Conservation (phyloP, 805 yeast genomes). For the Candida jianshihensis region DNA sequence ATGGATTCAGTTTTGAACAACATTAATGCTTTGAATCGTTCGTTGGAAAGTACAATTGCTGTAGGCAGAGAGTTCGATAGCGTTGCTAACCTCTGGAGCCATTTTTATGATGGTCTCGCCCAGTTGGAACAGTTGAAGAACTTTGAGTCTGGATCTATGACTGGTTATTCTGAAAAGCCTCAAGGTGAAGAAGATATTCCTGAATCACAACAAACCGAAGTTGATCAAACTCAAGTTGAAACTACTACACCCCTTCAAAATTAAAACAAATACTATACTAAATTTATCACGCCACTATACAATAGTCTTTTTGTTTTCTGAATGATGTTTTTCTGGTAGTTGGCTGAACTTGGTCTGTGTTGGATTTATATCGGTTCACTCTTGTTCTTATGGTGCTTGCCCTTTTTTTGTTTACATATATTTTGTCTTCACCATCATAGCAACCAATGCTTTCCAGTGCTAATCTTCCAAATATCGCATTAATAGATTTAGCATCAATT, state of each 20-base stretch:
- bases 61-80: constrained; percentile 73
- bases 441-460: constrained; percentile 4
- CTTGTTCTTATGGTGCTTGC: background rate
- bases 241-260: background rate
- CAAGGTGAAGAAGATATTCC: background rate
- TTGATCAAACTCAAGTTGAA: background rate
- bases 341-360: background rate
- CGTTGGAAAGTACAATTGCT: constrained; percentile 58
- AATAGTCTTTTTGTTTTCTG: background rate
- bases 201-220: background rate
- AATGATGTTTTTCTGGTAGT: background rate
- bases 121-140: constrained; percentile 21
- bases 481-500: constrained; percentile 10
- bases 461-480: constrained; percentile 13
- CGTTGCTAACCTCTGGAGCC: constrained; percentile 64
- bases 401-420: background rate
- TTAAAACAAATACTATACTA: constrained; percentile 1
- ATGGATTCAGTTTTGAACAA: constrained; percentile 62
- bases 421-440: background rate
- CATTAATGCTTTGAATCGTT: constrained; percentile 57
- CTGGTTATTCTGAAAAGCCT: background rate
- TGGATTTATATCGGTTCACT: background rate
- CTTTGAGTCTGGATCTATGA: background rate
- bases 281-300: background rate
- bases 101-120: constrained; percentile 50